Evolutionary conservation across 495 filamentous ascomycete species (phyloP).

Genomic region (Penicillium angulare): DNA sequence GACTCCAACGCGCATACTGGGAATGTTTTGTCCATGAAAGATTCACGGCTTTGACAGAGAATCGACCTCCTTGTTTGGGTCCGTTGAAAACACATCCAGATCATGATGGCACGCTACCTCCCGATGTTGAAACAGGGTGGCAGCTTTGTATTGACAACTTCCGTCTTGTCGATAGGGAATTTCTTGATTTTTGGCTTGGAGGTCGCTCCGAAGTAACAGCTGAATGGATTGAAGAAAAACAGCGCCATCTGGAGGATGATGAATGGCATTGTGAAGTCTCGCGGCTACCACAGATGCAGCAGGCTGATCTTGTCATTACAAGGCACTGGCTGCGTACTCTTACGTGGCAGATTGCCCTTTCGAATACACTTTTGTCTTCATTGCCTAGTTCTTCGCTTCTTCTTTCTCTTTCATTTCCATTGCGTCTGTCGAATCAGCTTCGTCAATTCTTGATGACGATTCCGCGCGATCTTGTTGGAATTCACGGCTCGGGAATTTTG

Average conservation of each 20-base stretch:
- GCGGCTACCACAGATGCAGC: conserved; percentile 40
- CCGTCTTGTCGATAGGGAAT: conserved; percentile 20
- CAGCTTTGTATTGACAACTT: conserved; percentile 25
- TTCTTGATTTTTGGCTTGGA: conserved; percentile 26
- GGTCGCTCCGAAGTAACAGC: conserved; percentile 23
- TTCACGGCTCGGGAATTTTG: conserved; percentile 56
- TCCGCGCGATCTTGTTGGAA: conserved; percentile 44
- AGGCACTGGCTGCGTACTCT: conserved; percentile 55
- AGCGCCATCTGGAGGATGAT: conserved; percentile 24
- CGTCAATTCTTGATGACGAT: conserved; percentile 44
- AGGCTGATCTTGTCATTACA: conserved; percentile 53
- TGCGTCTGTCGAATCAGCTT: conserved; percentile 49
- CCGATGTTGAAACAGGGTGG: conserved; percentile 19
- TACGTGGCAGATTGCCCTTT: conserved; percentile 53
- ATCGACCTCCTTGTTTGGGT: conserved; percentile 19
- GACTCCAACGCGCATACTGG: conserved; percentile 30
- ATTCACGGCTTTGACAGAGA: conserved; percentile 27
- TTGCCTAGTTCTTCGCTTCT: conserved; percentile 34
- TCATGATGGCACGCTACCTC: conserved; percentile 18
- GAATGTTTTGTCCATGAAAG: conserved; percentile 35
- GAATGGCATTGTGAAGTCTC: conserved; percentile 29
- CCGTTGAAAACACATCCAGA: conserved; percentile 19
- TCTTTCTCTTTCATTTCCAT: conserved; percentile 51
- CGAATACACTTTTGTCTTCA: conserved; percentile 45
- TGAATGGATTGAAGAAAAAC: conserved; percentile 28